Base-by-base conservation (phyloP, 768 basidiomycete species). In the Lentinula boryana region DNA sequence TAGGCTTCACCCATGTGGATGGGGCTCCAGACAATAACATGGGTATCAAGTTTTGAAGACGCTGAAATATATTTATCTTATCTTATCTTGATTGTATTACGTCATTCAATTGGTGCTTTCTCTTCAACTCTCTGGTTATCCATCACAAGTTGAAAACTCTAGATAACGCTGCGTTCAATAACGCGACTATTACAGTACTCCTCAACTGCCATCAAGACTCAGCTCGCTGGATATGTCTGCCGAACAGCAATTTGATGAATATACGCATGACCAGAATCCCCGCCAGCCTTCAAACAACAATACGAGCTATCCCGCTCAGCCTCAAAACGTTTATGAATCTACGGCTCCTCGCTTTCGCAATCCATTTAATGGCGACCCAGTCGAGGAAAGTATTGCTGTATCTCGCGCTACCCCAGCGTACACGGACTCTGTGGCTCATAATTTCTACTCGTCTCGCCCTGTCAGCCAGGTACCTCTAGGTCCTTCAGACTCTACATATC, bases 1-100 rank as follows among this genome's bases (percentile, higher is more conserved):
- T 92, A 56, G 88, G 87, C 10, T 91, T 91, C 70, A 71, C 74
- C 68, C 67, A 69, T 13, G 78, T 90, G 56, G 78, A 81, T 18
- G 85, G 82, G 0, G 80, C 80, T 15, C 71, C 77, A 3, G 78
- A 76, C 36, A 74, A 71, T 9, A 78, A 80, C 56, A 67, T 89
- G 71, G 88, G 87, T 2, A 71, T 90, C 62, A 76, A 72, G 52
- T 81, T 89, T 65, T 75, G 69, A 76, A 36, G 76, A 52, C 12
- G 36, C 12, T 0, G 51, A 32, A 27, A 16, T 7, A 32, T 32
- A 7, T 10, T 31, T 57, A 56, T 55, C 36, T 40, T 55, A 55
- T 55, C 53, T 55, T 38, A 35, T 35, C 32, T 36, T 23, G 36
- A 6, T 33, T 40, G 10, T 8, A 55, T 55, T 40, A 36, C 36